A percentile compares a stretch with the other conserved stretches of the same genome.
Conservation (phyloP, 2,329 filamentous ascomycete genomes). For the Aspergillus texensis region DNA sequence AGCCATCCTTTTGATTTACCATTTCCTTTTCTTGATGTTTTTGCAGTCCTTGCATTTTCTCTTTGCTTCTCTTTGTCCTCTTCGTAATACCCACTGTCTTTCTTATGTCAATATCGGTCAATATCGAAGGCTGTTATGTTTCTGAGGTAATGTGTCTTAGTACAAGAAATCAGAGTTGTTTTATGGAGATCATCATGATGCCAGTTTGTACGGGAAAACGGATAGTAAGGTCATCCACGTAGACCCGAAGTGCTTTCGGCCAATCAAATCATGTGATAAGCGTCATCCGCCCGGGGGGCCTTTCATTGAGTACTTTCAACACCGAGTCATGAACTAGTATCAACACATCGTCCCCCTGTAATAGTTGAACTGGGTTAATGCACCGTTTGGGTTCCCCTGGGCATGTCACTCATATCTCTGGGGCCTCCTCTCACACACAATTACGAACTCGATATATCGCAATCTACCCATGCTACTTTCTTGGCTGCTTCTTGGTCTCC, state of each 20-base stretch:
- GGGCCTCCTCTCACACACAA: slow-evolving; percentile 5
- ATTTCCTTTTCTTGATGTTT: background rate
- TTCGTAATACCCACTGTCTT: background rate
- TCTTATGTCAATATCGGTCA: background rate
- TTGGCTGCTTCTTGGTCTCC: slow-evolving; percentile 21
- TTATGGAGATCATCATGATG: background rate
- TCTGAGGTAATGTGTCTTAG: background rate
- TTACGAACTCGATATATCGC: slow-evolving; percentile 13
- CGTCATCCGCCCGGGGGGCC: slow-evolving; percentile 14
- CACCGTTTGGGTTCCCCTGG: background rate
- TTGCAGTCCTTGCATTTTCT: background rate
- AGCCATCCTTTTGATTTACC: background rate
- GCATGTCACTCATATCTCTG: slow-evolving; percentile 2
- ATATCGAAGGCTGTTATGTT: background rate
- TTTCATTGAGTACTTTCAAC: slow-evolving; percentile 3
- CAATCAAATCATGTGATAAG: slow-evolving; percentile 26
- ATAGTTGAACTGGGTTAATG: slow-evolving; percentile 3
- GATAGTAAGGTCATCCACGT: background rate
- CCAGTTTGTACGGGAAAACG: background rate
- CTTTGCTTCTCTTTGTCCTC: background rate
- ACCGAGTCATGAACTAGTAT: too few species aligned
- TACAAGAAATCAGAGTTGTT: background rate
- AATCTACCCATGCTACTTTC: slow-evolving; percentile 16
- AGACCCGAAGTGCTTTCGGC: background rate
- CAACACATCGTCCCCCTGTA: background rate